phyloP scores from a whole-genome alignment of 2,329 filamentous ascomycete genomes.

The Ophiobolus disseminans region DNA sequence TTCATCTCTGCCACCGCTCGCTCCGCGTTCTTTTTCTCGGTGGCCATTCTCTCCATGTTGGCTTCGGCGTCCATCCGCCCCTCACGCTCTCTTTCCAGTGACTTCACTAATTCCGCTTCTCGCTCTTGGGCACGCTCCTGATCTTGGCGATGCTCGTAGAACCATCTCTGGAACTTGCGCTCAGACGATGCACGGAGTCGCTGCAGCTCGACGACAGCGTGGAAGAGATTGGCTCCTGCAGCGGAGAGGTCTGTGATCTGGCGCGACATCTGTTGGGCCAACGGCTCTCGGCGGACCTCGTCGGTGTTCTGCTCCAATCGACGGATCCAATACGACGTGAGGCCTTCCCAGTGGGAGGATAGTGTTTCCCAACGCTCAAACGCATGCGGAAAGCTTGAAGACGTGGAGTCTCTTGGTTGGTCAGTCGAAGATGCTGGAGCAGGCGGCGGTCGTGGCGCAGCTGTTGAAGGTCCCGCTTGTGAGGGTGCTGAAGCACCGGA shows the following conservation, averaged over 20 bases:
- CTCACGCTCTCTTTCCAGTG: constrained; percentile 76
- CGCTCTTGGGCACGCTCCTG: constrained; percentile 85
- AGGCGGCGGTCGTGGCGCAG: constrained; percentile 31
- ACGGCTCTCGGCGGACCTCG: constrained; percentile 80
- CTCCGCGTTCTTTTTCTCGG: constrained; percentile 73
- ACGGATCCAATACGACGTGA: constrained; percentile 97
- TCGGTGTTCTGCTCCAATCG: constrained; percentile 89
- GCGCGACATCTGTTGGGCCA: constrained; percentile 86
- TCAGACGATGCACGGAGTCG: constrained; percentile 92
- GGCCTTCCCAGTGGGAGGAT: constrained; percentile 96
- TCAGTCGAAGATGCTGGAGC: constrained; percentile 34
- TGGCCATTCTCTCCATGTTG: constrained; percentile 70
- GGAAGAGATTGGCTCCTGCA: constrained; percentile 94
- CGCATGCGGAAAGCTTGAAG: constrained; percentile 87
- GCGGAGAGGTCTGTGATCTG: constrained; percentile 98
- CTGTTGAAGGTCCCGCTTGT: constrained; percentile 39
- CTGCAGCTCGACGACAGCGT: constrained; percentile 95
- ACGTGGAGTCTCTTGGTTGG: constrained; percentile 46
- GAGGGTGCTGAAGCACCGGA: constrained; percentile 39
- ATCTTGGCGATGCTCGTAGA: constrained; percentile 90
- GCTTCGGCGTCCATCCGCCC: constrained; percentile 71
- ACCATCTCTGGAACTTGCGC: constrained; percentile 98
- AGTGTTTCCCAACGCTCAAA: constrained; percentile 98
- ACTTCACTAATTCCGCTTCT: constrained; percentile 78
- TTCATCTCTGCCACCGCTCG: constrained; percentile 88